Percentiles rank a stretch among this genome's conserved stretches.
These are phyloP conservation scores for Vachellia collinsii DNA, from an alignment of 306 rosid species.

Conservation along the genomic window DNA sequence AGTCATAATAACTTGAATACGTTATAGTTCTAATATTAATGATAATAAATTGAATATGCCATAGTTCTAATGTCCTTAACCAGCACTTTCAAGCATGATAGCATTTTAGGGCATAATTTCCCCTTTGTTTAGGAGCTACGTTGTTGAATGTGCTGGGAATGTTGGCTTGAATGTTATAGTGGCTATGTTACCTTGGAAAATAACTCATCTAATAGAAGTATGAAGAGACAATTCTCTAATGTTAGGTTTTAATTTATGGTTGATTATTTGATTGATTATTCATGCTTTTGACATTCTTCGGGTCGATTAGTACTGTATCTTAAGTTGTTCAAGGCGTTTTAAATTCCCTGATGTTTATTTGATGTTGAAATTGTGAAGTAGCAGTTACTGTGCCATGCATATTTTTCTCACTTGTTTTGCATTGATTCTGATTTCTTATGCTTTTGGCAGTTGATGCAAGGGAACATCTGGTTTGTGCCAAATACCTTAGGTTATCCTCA, in stretches of 20 bases:
- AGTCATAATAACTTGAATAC: background rate
- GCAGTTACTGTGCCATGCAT: background rate
- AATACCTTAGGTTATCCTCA: slow-evolving; percentile 66
- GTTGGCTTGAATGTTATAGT: background rate
- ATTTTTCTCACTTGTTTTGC: slow-evolving; percentile 17
- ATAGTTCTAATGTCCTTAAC: background rate
- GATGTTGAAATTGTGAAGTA: slow-evolving; percentile 12
- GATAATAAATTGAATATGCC: background rate
- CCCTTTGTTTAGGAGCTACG: background rate
- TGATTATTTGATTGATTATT: slow-evolving; percentile 11
- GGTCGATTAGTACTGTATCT: background rate
- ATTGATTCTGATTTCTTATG: background rate
- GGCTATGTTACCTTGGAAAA: background rate
- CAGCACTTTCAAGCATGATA: background rate
- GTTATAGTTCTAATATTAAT: no score
- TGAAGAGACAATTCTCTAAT: background rate
- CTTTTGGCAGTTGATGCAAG: slow-evolving; percentile 77
- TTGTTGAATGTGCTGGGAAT: background rate
- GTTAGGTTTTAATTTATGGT: background rate
- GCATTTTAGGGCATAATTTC: background rate
- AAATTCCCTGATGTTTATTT: slow-evolving; percentile 16
- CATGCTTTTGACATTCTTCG: background rate
- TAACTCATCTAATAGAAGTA: background rate
- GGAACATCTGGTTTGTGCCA: slow-evolving; percentile 72
- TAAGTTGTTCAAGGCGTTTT: slow-evolving; percentile 9